Evolutionary conservation across 1,284 basidiomycete genomes (phyloP).

Genomic region (Volvariella surrecta): DNA sequence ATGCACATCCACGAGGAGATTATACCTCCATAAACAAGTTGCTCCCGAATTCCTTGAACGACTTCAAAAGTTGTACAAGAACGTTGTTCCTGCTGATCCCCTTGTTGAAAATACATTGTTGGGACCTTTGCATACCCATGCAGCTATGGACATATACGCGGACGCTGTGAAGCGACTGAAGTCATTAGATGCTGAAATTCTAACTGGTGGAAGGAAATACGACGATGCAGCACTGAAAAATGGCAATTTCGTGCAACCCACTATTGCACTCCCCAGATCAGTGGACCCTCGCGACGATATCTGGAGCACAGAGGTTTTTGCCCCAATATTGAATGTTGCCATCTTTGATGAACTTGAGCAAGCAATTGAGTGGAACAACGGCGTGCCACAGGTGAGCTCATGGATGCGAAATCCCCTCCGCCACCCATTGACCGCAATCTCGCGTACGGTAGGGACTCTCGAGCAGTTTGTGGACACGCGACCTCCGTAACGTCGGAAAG

Average conservation of each 20-base stretch:
- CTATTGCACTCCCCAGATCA: constrained; percentile 66
- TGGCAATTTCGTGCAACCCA: constrained; percentile 87
- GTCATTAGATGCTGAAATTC: constrained; percentile 64
- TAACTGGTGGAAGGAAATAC: constrained; percentile 60
- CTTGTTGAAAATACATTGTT: constrained; percentile 67
- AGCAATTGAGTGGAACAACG: constrained; percentile 90
- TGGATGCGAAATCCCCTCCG: constrained; percentile 9
- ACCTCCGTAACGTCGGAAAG: constrained; percentile 74
- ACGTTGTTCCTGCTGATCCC: constrained; percentile 75
- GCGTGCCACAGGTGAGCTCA: constrained; percentile 63
- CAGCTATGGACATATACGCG: constrained; percentile 62
- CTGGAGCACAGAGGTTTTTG: constrained; percentile 83
- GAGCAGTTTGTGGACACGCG: constrained; percentile 85
- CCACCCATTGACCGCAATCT: constrained; percentile 12
- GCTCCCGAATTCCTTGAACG: constrained; percentile 69
- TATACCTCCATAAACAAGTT: constrained; percentile 81
- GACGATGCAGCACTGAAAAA: constrained; percentile 38
- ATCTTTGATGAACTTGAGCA: constrained; percentile 86
- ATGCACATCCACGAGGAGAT: constrained; percentile 87
- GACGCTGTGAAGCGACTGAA: constrained; percentile 58
- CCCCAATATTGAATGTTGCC: constrained; percentile 82
- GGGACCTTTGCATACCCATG: constrained; percentile 76
- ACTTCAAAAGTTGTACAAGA: constrained; percentile 65
- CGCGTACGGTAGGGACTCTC: constrained; percentile 66
- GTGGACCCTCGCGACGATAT: constrained; percentile 44